Conservation (phyloP, 1,284 basidiomycete species). For the Pascua guehoae region DNA sequence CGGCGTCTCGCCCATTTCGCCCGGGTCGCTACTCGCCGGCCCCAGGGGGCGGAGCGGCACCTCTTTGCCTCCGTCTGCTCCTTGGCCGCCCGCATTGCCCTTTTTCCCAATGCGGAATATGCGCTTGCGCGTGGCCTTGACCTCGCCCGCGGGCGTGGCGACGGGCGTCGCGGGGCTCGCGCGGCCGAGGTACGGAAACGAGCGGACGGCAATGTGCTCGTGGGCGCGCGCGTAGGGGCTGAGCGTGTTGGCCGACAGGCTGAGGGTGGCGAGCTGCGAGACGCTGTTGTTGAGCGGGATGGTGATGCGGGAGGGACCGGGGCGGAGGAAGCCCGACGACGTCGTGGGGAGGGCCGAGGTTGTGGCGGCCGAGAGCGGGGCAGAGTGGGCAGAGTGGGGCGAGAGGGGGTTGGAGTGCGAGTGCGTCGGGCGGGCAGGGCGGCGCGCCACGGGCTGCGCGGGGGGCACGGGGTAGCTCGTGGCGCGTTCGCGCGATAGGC, state of each 20-base stretch:
- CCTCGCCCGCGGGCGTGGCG: constrained; percentile 30
- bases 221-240: constrained; percentile 83
- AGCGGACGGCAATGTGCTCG: constrained; percentile 84
- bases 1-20: constrained; percentile 9
- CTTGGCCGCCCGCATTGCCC: constrained; percentile 16
- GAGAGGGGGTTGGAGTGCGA: no score
- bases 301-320: constrained; percentile 56
- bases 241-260: constrained; percentile 80
- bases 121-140: constrained; percentile 73
- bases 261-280: constrained; percentile 73
- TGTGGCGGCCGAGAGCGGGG: constrained; percentile 21
- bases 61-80: neutral
- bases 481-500: no score
- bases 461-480: no score
- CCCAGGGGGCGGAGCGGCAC: constrained; percentile 1
- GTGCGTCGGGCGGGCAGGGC: no score
- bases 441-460: no score
- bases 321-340: neutral
- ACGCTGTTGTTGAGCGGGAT: constrained; percentile 72
- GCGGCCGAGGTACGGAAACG: constrained; percentile 60
- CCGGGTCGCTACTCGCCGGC: constrained; percentile 11
- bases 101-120: constrained; percentile 60
- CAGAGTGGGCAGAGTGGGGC: no score
- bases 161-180: constrained; percentile 17
- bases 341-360: constrained; percentile 26